phyloP scores from a whole-genome alignment of 2,329 filamentous ascomycete species.

The Pestalotiopsis sp. region DNA sequence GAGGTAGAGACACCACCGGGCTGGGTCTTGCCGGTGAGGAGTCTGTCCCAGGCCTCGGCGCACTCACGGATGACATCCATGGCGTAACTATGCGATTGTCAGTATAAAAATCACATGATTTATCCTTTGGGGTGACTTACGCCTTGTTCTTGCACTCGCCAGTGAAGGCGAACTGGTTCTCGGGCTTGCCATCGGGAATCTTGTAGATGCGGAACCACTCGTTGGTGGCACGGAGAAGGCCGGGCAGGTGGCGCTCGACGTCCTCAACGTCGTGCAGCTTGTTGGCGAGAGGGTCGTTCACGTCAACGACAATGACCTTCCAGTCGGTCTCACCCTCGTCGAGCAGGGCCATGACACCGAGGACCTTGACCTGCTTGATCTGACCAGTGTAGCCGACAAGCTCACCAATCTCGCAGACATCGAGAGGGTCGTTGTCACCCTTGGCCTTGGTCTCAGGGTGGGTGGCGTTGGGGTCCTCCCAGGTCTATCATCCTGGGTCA shows the following conservation, averaged over 20 bases:
- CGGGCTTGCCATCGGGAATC: conserved; percentile 99
- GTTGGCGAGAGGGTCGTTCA: conserved; percentile 93
- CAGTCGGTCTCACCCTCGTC: conserved; percentile 99
- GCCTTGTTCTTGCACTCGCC: conserved; percentile 99
- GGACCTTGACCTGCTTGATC: conserved; percentile 99
- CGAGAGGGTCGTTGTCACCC: conserved; percentile 98
- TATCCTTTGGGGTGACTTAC: conserved; percentile 43
- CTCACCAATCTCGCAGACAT: conserved; percentile 99
- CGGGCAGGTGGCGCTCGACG: conserved; percentile 96
- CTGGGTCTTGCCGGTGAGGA: conserved; percentile 86
- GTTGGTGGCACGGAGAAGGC: conserved; percentile 95
- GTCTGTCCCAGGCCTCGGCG: conserved; percentile 93
- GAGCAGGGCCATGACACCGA: conserved; percentile 98
- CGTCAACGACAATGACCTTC: conserved; percentile 99
- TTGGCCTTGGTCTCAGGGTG: conserved; percentile 99
- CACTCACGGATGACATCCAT: conserved; percentile 95
- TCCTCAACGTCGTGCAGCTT: conserved; percentile 99
- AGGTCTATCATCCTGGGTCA: conserved; percentile 64
- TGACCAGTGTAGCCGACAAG: conserved; percentile 93
- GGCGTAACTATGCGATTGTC: conserved; percentile 67
- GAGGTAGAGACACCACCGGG: conserved; percentile 77
- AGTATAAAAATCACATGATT: conserved; percentile 8
- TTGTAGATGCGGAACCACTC: conserved; percentile 99
- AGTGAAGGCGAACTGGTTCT: conserved; percentile 99
- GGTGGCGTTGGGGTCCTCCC: conserved; percentile 95